Evolutionary conservation across 2,329 filamentous ascomycete species (phyloP), one percentile per base, ranked within the genome.

Genomic region (Dactylellina drechsleri): DNA sequence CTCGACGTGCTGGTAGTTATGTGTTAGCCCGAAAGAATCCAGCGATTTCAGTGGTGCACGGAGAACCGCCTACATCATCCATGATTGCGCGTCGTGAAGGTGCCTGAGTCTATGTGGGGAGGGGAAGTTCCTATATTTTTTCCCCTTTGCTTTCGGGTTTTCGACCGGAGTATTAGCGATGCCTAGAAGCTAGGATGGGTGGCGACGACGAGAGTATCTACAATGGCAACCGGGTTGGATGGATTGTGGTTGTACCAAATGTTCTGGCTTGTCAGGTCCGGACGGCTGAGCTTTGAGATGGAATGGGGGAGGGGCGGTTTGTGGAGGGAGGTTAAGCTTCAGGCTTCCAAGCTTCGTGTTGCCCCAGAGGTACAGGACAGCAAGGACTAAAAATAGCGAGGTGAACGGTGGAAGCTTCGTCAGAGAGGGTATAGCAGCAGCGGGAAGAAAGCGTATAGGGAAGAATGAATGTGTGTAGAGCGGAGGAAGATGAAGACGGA

Each of bases 51-150:
- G 15, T 57, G 47, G 41, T 45, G 41, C 15, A 28, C n/a, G 15
- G 47, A 20, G 47, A 47, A 52, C 56, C 18, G 43, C 10, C 20
- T 68, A 75, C 71, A 64, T 75, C 71, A 15, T 75, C 71, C 71
- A 75, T 75, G 43, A 50, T 54, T 66, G 60, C 52, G 64, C 53
- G 71, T 75, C 58, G 47, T 57, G 26, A 31, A 47, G 40, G 36
- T 45, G 47, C 13, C 41, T 36, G 18, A 59, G 54, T 47, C 41
- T 16, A 58, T 31, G 57, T 62, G n/a, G n/a, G n/a, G n/a, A n/a
- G 64, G 71, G 50, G 56, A 41, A 66, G 13, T 16, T 3, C 12
- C 13, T 45, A 13, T 45, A 45, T 45, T 45, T 45, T 45, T 45
- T 45, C 20, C 61, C 58, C 64, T 49, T 53, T 40, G 40, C 36